Percentiles rank a stretch among this genome's conserved stretches.
These are phyloP conservation scores for Mycena floridula DNA, from an alignment of 768 basidiomycete species.

Conservation along the genomic window DNA sequence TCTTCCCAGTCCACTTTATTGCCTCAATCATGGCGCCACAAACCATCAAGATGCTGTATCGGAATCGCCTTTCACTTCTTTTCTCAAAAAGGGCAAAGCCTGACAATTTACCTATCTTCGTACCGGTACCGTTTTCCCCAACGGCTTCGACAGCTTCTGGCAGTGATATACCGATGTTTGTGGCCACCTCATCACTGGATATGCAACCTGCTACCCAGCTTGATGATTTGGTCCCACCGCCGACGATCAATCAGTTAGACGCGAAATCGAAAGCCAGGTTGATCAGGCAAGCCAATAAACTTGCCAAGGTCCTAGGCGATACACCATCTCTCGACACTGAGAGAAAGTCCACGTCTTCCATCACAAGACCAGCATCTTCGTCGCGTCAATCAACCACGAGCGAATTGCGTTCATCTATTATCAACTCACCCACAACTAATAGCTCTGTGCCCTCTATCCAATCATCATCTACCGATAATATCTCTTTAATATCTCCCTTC, in stretches of 20 bases:
- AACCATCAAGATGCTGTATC: too few species aligned
- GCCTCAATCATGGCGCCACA: too few species aligned
- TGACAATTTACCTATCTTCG: too few species aligned
- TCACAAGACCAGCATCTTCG: not conserved
- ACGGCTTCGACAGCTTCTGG: too few species aligned
- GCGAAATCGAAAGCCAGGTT: constrained; percentile 29
- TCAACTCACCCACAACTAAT: not conserved
- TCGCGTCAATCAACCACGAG: not conserved
- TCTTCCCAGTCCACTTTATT: too few species aligned
- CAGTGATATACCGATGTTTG: too few species aligned
- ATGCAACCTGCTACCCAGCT: too few species aligned
- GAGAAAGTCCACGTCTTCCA: not conserved
- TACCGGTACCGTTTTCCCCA: too few species aligned
- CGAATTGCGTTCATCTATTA: too few species aligned
- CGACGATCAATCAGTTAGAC: constrained; percentile 26
- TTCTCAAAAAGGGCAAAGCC: too few species aligned
- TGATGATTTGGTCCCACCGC: constrained; percentile 13
- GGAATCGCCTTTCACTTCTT: too few species aligned
- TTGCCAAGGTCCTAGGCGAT: constrained; percentile 33
- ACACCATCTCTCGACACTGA: constrained; percentile 1
- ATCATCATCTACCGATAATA: not conserved
- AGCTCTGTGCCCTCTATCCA: not conserved
- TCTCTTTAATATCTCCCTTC: not conserved
- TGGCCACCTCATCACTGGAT: too few species aligned
- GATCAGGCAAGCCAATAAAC: constrained; percentile 35